These are phyloP conservation scores for Trichoderma semiorbis DNA, from an alignment of 2,329 filamentous ascomycete species.

Conservation along the genomic window DNA sequence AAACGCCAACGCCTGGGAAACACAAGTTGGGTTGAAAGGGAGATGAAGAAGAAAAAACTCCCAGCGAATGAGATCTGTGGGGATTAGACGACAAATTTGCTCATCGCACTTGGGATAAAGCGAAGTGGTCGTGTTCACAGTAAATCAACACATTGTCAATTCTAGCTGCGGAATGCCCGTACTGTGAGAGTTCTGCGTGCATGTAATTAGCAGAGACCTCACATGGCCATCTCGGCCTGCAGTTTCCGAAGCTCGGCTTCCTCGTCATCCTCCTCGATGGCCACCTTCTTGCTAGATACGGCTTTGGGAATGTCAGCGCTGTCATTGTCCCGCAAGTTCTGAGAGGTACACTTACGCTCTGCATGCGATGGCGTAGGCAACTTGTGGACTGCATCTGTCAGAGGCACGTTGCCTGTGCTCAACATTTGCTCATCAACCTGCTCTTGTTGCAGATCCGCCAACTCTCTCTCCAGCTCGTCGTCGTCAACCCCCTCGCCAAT, in stretches of 20 bases:
- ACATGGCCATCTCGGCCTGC: slow-evolving; percentile 98
- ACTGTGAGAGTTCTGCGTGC: neutral
- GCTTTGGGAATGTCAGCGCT: slow-evolving; percentile 25
- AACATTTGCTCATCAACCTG: slow-evolving; percentile 91
- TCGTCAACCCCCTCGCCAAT: slow-evolving; percentile 75
- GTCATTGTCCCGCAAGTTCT: neutral
- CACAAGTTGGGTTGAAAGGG: slow-evolving; percentile 23
- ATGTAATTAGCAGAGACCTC: slow-evolving; percentile 24
- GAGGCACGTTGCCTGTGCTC: slow-evolving; percentile 79
- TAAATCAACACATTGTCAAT: neutral
- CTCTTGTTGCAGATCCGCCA: slow-evolving; percentile 87
- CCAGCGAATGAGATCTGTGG: neutral
- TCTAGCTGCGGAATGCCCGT: neutral
- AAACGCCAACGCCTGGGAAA: slow-evolving; percentile 33
- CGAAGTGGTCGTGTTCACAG: neutral
- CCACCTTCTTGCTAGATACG: slow-evolving; percentile 37
- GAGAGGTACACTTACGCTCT: slow-evolving; percentile 62
- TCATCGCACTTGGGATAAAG: neutral
- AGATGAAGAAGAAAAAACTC: neutral
- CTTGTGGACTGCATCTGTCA: slow-evolving; percentile 71
- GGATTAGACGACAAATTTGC: neutral
- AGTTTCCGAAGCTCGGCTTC: slow-evolving; percentile 91
- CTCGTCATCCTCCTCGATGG: slow-evolving; percentile 81
- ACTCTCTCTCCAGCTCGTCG: slow-evolving; percentile 76
- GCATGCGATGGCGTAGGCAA: slow-evolving; percentile 72